Base-by-base conservation (phyloP, 768 basidiomycete species). In the Paxillus rubicundulus region DNA sequence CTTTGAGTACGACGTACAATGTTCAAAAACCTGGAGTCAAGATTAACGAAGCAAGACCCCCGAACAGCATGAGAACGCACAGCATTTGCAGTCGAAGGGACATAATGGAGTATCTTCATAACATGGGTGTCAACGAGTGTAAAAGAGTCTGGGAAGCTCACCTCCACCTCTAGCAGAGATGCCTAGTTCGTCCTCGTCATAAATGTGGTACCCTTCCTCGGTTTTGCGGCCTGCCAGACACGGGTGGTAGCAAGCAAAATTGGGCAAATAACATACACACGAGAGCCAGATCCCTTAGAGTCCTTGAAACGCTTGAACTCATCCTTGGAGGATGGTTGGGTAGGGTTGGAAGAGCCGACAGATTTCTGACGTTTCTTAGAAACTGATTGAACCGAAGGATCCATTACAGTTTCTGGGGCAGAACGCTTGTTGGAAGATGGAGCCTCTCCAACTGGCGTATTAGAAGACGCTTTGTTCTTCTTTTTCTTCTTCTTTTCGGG, bases 31-130 rank as follows among this genome's bases (percentile, higher is more conserved):
- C 68, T 70, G 24, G 16, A 30, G 18, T 42, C n/a, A 28, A 39
- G 30, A 41, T 12, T 24, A 33, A 38, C n/a, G 53, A 47, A 33
- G 30, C 27, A 43, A 21, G 5, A 9, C 12, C 3, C n/a, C 3
- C 5, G 16, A 12, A 8, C 17, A 38, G 20, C 34, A n/a, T 34
- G 33, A 36, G 20, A 42, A 75, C 89, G 71, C 61, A 91, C 92
- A 93, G 61, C 92, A 93, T 34, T 89, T 77, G 68, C 92, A 93
- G 66, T 93, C 92, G 64, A 93, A 93, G 6, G 92, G 92, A 72
- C 91, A 93, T 37, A 88, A 68, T 3, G 87, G 81, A 0, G 91
- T 92, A 67, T 89, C 91, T 93, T 70, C 30, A 54, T 27, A 33
- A 41, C 55, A 57, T 62, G 54, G 63, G 66, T 47, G 32, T 56